Evolutionary conservation across 1,284 basidiomycete genomes (phyloP), one percentile per base, ranked within the genome.

Genomic region (Trichosporon sp.): DNA sequence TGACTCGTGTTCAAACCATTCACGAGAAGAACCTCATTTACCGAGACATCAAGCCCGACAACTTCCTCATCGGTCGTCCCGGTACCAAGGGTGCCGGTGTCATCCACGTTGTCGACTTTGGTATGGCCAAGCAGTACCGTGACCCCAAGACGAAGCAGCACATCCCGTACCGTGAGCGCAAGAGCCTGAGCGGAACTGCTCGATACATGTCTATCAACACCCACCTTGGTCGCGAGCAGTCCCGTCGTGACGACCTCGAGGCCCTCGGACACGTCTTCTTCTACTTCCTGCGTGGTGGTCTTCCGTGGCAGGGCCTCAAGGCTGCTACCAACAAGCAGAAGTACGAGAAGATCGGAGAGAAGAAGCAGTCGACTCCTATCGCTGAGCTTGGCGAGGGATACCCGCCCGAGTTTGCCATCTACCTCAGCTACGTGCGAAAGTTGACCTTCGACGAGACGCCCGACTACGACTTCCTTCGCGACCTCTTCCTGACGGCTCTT

Each of bases 131-230:
- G 85, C 94, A 96, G 83, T 98, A 97, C 81, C 90, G 95, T 62
- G 95, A 98, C 82, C 93, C 94, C 27, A 97, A 95, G 86, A 95
- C 93, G 70, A 95, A 95, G 84, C 92, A 94, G 81, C 95, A 98
- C 84, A 98, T 98, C 72, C 95, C 95, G 31, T 97, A 98, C 83
- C 88, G 95, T 70, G 95, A 98, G 85, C 88, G 94, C 77, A 97
- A 98, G 88, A 92, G 90, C 81, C 84, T 98, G 74, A 92, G 90
- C 70, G 88, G 87, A 34, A 98, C 95, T 2, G 95, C 95, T 38
- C 89, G 95, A 62, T 98, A 98, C 86, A 97, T 97, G 93, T 92
- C 90, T 79, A 97, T 98, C 84, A 98, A 98, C 84, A 97, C 95
- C 63, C 95, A 98, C 86, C 82, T 98, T 69, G 95, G 95, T 69